Percentiles rank a stretch among this genome's conserved stretches.
Conservation (phyloP, 805 yeast genomes). For the Hanseniaspora hatyaiensis region DNA sequence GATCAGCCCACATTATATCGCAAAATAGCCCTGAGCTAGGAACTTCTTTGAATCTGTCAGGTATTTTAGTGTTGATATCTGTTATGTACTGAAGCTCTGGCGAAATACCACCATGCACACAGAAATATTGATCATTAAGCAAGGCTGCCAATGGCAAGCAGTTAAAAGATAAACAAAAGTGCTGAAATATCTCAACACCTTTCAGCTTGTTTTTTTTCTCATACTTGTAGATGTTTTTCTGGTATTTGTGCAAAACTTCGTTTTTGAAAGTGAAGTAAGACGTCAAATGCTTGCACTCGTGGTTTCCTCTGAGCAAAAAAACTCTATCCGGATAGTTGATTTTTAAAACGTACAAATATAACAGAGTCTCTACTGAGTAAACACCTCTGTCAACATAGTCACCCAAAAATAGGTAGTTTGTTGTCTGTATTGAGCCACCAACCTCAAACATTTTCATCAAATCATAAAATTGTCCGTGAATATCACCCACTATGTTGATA, state of each 20-base stretch:
- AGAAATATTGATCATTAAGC: slow-evolving; percentile 86
- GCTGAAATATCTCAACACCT: slow-evolving; percentile 45
- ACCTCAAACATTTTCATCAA: slow-evolving; percentile 82
- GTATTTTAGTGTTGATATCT: slow-evolving; percentile 46
- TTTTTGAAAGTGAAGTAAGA: slow-evolving; percentile 85
- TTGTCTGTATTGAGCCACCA: slow-evolving; percentile 74
- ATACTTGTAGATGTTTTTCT: slow-evolving; percentile 21
- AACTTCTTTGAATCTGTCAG: slow-evolving; percentile 75
- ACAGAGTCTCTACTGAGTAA: slow-evolving; percentile 69
- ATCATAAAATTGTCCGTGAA: slow-evolving; percentile 93
- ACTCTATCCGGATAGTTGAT: slow-evolving; percentile 61
- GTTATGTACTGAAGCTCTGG: slow-evolving; percentile 64
- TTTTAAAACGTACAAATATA: slow-evolving; percentile 69
- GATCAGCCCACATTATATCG: slow-evolving; percentile 93
- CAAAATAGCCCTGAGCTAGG: slow-evolving; percentile 91
- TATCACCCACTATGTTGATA: slow-evolving; percentile 89
- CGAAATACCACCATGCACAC: slow-evolving; percentile 93
- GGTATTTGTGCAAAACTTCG: slow-evolving; percentile 82
- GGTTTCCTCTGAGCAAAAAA: slow-evolving; percentile 84
- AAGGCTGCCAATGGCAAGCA: slow-evolving; percentile 84
- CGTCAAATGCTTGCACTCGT: slow-evolving; percentile 86
- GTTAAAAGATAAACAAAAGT: slow-evolving; percentile 66
- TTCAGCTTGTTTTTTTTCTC: slow-evolving; percentile 4
- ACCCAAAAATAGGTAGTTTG: slow-evolving; percentile 74
- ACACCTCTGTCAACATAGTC: slow-evolving; percentile 94